Base-by-base conservation (phyloP, 2,329 filamentous ascomycete genomes). In the Celoporthe dispersa region DNA sequence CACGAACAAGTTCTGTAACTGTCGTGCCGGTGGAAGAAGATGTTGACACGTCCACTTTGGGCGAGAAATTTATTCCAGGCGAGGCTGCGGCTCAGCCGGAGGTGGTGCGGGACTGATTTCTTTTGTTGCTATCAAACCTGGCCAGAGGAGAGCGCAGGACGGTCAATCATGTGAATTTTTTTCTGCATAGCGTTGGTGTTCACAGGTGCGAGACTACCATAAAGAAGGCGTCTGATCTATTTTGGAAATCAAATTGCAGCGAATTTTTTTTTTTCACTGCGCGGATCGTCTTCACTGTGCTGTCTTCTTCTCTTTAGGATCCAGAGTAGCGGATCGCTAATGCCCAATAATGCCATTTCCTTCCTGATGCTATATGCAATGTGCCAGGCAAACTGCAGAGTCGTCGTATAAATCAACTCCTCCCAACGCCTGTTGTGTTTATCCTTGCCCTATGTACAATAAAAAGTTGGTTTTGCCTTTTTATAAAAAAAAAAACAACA, bases 111-210 rank as follows among this genome's bases (percentile, higher is more conserved):
- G 53, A 41, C 53, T 59, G 37, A 59, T 31, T 35, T 3, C n/a
- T 31, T 48, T 53, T 39, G 4, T 22, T 60, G 57, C 16, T 22
- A 14, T 22, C 31, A n/a, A n/a, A n/a, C 1, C 22, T 48, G 22
- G 44, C 3, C 44, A 11, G 7, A 22, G 37, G 37, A 39, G 37
- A 39, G 37, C 22, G 19, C 22, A 48, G 44, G 44, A 48, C 44
- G 44, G 44, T 48, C 22, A 4, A 6, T n/a, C 51, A 66, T 55
- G 48, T 48, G 25, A 33, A n/a, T n/a, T n/a, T n/a, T n/a, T 66
- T 39, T 44, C 48, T 59, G 53, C 64, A 66, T 66, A 66, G 64
- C 64, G 64, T 66, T 37, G 64, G 64, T 33, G 64, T 66, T 66
- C 25, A 39, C 16, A n/a, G n/a, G 9, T 55, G 37, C 64, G 57